phyloP scores from a whole-genome alignment of 805 yeast species.

The Barnettozyma botsteinii region DNA sequence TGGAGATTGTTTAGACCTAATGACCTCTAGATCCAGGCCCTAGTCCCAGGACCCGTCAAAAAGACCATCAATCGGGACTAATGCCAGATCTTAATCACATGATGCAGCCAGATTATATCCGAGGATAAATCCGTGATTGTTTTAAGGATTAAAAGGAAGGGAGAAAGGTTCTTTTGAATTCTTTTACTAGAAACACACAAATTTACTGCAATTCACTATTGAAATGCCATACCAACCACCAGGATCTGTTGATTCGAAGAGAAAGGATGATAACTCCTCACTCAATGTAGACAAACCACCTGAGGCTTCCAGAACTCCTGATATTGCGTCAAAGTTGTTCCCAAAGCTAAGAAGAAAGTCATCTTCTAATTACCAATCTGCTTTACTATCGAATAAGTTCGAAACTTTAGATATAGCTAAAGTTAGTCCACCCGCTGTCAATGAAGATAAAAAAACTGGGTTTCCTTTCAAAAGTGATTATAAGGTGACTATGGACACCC shows the following conservation, averaged over 20 bases:
- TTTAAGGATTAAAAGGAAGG: background rate
- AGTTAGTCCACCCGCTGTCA: slow-evolving; percentile 1
- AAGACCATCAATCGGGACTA: too few relatives aligned
- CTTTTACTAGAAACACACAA: too few relatives aligned
- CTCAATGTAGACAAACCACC: slow-evolving; percentile 9
- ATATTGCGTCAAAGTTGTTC: background rate
- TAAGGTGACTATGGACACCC: background rate
- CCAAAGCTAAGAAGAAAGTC: slow-evolving; percentile 6
- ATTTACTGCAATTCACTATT: too few relatives aligned
- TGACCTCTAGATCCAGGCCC: too few relatives aligned
- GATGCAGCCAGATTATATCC: too few relatives aligned
- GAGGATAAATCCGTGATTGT: too few relatives aligned
- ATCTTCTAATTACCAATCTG: slow-evolving; percentile 7
- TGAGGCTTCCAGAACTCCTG: slow-evolving; percentile 15
- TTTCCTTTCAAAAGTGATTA: slow-evolving; percentile 7
- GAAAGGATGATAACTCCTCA: background rate
- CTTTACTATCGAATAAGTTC: slow-evolving; percentile 3
- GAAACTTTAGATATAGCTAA: slow-evolving; percentile 3
- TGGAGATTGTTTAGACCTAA: too few relatives aligned
- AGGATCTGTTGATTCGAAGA: background rate
- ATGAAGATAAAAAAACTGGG: background rate
- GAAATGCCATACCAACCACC: slow-evolving; percentile 2
- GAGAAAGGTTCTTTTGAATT: too few relatives aligned
- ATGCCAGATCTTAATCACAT: too few relatives aligned
- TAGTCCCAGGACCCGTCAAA: too few relatives aligned